Percentiles rank a stretch among this genome's conserved stretches.
phyloP scores from a whole-genome alignment of 1,284 basidiomycete genomes.

The Lignosus rhinocerotis region DNA sequence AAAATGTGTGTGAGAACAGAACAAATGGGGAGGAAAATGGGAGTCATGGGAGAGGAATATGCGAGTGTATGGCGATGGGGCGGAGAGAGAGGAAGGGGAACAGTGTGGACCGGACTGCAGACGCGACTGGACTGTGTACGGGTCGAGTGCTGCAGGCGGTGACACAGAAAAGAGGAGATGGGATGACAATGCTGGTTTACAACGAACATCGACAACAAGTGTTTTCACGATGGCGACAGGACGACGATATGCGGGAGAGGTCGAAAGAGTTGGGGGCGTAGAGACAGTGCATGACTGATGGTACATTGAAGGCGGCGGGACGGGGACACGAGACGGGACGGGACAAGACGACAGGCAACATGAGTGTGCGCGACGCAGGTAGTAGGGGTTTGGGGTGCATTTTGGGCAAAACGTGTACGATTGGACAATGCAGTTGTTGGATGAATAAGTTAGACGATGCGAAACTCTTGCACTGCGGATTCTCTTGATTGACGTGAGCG shows the following conservation, averaged over 20 bases:
- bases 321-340: background rate
- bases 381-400: background rate
- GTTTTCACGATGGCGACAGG: background rate
- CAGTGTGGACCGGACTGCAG: background rate
- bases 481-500: too few relatives aligned
- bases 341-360: background rate
- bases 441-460: background rate
- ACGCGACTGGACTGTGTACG: background rate
- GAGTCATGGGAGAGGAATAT: background rate
- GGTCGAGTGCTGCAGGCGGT: background rate
- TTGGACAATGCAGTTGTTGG: background rate
- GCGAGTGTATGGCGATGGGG: background rate
- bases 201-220: background rate
- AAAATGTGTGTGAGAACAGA: background rate
- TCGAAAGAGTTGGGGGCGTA: background rate
- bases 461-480: background rate
- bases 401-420: background rate
- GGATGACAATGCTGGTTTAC: background rate
- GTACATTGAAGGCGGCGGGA: background rate
- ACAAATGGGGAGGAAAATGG: background rate
- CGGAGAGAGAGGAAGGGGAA: background rate
- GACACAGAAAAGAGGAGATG: background rate
- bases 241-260: background rate
- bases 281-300: background rate
- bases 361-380: background rate